phyloP scores from a whole-genome alignment of 1,284 basidiomycete species.

The Blastosporella zonata region DNA sequence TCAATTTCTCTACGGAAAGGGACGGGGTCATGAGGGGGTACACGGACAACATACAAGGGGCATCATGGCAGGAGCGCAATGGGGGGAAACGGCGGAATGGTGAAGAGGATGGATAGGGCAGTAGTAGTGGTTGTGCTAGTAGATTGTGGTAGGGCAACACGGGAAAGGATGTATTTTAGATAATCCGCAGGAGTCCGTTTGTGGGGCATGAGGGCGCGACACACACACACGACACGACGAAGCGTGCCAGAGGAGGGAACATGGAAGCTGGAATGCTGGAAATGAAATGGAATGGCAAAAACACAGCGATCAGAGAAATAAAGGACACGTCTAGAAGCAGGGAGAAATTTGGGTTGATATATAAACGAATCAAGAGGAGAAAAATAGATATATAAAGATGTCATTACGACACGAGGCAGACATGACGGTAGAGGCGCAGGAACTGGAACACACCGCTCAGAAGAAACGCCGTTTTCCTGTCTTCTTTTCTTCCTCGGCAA shows the following conservation, averaged over 20 bases:
- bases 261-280: neutral
- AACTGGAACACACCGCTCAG: conserved; percentile 28
- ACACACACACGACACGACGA: conserved; percentile 2
- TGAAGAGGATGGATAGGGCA: neutral
- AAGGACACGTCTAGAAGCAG: conserved; percentile 16
- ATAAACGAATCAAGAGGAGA: conserved; percentile 7
- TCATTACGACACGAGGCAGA: conserved; percentile 13
- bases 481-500: conserved; percentile 74
- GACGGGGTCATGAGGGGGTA: conserved; percentile 9
- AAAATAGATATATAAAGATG: conserved; percentile 15
- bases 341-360: neutral
- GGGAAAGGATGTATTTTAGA: conserved; percentile 4
- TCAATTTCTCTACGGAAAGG: conserved; percentile 16
- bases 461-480: conserved; percentile 68
- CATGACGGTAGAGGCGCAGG: neutral
- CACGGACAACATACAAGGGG: conserved; percentile 10
- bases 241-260: neutral
- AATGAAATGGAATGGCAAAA: neutral
- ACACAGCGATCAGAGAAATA: conserved; percentile 12
- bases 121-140: neutral
- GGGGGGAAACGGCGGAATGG: neutral
- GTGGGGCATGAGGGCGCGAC: conserved; percentile 2
- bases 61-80: neutral
- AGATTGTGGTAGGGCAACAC: conserved; percentile 3
- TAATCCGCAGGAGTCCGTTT: conserved; percentile 14